Conservation (phyloP, 371 early-diverging fungal genomes). For the Paraphysoderma sedebokerense region DNA sequence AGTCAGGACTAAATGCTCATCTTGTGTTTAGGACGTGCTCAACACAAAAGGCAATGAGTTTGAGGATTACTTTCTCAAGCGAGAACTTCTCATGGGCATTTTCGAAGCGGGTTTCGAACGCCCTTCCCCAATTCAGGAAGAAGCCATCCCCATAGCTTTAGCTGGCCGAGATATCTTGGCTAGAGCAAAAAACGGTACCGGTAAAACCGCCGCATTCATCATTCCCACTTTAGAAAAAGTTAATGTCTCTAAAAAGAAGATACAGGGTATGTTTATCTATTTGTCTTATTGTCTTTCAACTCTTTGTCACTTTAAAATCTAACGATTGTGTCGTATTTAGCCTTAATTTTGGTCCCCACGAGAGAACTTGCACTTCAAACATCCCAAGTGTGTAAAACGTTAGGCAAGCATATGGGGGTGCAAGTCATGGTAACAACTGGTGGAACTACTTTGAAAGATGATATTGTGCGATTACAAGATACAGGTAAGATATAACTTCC, state of each 20-base stretch:
- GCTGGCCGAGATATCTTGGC: conserved; percentile 92
- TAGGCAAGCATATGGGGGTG: conserved; percentile 81
- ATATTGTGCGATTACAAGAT: conserved; percentile 84
- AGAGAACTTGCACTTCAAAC: conserved; percentile 94
- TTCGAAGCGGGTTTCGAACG: conserved; percentile 96
- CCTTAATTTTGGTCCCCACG: conserved; percentile 82
- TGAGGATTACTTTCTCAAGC: conserved; percentile 91
- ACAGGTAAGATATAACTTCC: too few relatives aligned
- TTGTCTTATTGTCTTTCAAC: too few relatives aligned
- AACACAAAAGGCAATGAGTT: conserved; percentile 94
- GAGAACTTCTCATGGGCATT: conserved; percentile 94
- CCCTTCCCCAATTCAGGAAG: conserved; percentile 98
- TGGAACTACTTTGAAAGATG: conserved; percentile 94
- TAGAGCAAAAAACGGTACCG: conserved; percentile 96
- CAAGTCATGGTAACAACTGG: conserved; percentile 96
- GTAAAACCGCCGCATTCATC: conserved; percentile 95
- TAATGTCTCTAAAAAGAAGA: conserved; percentile 49
- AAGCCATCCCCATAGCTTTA: conserved; percentile 92
- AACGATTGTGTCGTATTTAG: conserved; percentile 7
- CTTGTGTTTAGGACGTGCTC: conserved; percentile 55
- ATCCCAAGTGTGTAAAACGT: conserved; percentile 80
- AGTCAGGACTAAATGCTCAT: not conserved
- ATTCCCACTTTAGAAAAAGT: conserved; percentile 92
- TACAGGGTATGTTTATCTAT: conserved; percentile 79
- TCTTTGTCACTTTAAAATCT: conserved; percentile 9